Evolutionary conservation across 495 filamentous ascomycete genomes (phyloP), one percentile per base, ranked within the genome.

Genomic region (Xylaria telfairii): DNA sequence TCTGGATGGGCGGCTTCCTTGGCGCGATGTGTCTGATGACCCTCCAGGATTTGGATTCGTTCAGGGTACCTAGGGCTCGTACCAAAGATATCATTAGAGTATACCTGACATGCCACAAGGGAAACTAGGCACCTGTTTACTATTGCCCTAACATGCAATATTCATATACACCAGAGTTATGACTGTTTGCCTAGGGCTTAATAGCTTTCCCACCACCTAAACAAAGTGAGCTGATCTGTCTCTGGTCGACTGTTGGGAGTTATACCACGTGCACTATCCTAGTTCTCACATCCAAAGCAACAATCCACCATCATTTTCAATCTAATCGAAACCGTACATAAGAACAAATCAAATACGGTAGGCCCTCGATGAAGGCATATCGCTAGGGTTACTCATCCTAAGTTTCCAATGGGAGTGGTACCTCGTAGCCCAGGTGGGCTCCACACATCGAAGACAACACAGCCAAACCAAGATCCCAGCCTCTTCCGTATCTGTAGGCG

Each of bases 131-230:
- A n/a, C n/a, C n/a, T n/a, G 15, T 41, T 62, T 49, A 62, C 56
- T 62, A 30, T 53, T 24, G 34, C 51, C 21, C 19, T 17, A 32
- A 44, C 19, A 69, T 49, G 30, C 67, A 62, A 69, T 61, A 62
- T n/a, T n/a, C n/a, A 54, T 17, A 54, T 17, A 13, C 7, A 10
- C 26, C 24, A 17, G 51, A 17, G 44, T n/a, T n/a, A 47, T 19
- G 44, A 47, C 44, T 30, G 26, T 13, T 30, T 7, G 13, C 26
- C 10, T 30, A 30, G 12, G 12, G 13, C 51, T 30, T 54, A 17
- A 30, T 30, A 24, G 24, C 2, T 54, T 30, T 19, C 1, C 28
- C 12, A 30, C 21, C 7, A 28, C 28, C n/a, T n/a, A n/a, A 26
- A 53, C 10, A 10, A 28, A 53, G 49, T 53, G 13, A 53, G 44